A percentile compares a stretch with the other conserved stretches of the same genome.
Evolutionary conservation across 129 eudicot genomes (phyloP).

Genomic region (sunflower (Helianthus annuus)): HanXRQr2.0-SUNRISE NC_035440.2:13761807-13762306

Average conservation of each 20-base stretch:
- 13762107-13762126: constrained; percentile 13
- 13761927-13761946: background rate
- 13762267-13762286: constrained; percentile 6
- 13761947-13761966: constrained; percentile 15
- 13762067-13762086: constrained; percentile 13
- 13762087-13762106: constrained; percentile 8
- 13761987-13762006: constrained; percentile 9
- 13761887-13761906: constrained; percentile 8
- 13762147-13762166: constrained; percentile 12
- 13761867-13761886: constrained; percentile 12
- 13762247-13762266: constrained; percentile 8
- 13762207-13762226: constrained; percentile 14
- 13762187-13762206: constrained; percentile 5
- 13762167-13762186: constrained; percentile 4
- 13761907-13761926: constrained; percentile 17
- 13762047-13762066: constrained; percentile 13
- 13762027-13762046: constrained; percentile 9
- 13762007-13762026: constrained; percentile 15
- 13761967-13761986: constrained; percentile 14
- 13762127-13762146: constrained; percentile 8
- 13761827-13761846: constrained; percentile 9
- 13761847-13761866: constrained; percentile 9
- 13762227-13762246: background rate
- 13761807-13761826: constrained; percentile 10
- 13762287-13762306: constrained; percentile 8